Base-by-base conservation (phyloP, 2,329 filamentous ascomycete species). In the Penicillium glabrum region DNA sequence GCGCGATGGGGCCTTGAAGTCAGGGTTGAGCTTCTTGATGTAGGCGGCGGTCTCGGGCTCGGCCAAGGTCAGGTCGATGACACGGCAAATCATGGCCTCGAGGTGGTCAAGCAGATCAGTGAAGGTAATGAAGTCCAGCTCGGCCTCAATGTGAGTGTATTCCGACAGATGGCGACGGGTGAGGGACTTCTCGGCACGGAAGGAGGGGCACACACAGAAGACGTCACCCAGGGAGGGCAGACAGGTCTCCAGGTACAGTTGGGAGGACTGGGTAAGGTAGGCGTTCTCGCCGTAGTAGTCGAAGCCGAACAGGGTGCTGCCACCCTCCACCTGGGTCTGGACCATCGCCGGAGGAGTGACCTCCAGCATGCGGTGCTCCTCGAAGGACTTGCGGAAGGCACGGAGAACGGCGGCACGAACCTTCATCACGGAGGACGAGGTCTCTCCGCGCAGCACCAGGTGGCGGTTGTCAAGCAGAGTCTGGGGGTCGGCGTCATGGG, bases 151-250 rank as follows among this genome's bases (percentile, higher is more conserved):
- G 79, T 99, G 95, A 1, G 93, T 96, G 81, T 97, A 99, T 78
- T 99, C 95, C 47, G 91, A 90, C 68, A 99, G 79, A 75, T 99
- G 95, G 70, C 95, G 90, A 60, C 95, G 89, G 49, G 95, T 99
- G 56, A 98, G 82, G 7, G 89, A 93, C 80, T 97, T 97, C 78
- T 99, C 95, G 14, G 95, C 95, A 60, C 95, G 93, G 88, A 99
- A 99, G 2, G 93, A 98, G 76, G 96, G 96, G 77, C 96, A 93
- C 69, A 99, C 93, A 74, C 93, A 98, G 84, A 96, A 99, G 52
- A 97, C 92, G 73, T 97, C 91, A 66, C 95, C 95, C 69, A 98
- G 83, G 51, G 89, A 91, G 11, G 93, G 91, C 31, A 99, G 81
- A 64, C 89, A 91, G 31, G 95, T 99, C 82, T 99, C 95, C 57